These are phyloP conservation scores for Ilex aquifolium DNA, from an alignment of 257 asterid species.

Conservation along the genomic window DNA sequence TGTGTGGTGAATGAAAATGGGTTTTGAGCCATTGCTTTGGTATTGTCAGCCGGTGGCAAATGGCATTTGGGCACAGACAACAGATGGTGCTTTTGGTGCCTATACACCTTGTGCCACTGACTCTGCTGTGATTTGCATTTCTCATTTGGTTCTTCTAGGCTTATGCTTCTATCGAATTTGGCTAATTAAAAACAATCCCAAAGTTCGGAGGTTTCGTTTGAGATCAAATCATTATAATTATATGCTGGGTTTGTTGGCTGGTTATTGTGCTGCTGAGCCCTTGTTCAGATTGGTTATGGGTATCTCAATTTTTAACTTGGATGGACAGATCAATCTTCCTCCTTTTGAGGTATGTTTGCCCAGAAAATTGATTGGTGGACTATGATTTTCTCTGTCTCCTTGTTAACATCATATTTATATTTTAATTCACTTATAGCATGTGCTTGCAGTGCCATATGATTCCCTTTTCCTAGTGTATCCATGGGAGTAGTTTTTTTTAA, in stretches of 20 bases:
- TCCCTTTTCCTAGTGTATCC: too few relatives aligned
- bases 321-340: constrained; percentile 53
- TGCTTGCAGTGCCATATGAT: too few relatives aligned
- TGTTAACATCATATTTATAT: background rate
- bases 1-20: too few relatives aligned
- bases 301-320: constrained; percentile 69
- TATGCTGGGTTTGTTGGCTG: constrained; percentile 66
- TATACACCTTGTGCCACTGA: constrained; percentile 84
- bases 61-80: constrained; percentile 75
- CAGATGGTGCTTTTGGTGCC: constrained; percentile 86
- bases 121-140: constrained; percentile 58
- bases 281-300: constrained; percentile 66
- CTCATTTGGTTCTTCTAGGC: constrained; percentile 67
- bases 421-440: too few relatives aligned
- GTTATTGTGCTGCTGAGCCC: constrained; percentile 74
- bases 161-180: constrained; percentile 58
- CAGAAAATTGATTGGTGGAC: too few relatives aligned
- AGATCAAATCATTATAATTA: constrained; percentile 75
- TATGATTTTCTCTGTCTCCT: background rate
- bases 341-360: constrained; percentile 59
- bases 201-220: constrained; percentile 59
- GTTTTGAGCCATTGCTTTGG: constrained; percentile 42
- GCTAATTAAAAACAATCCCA: constrained; percentile 45
- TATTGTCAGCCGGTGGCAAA: constrained; percentile 73
- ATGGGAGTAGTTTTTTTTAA: too few relatives aligned